phyloP scores from a whole-genome alignment of 2,329 filamentous ascomycete species.

The Coleophoma cylindrospora region DNA sequence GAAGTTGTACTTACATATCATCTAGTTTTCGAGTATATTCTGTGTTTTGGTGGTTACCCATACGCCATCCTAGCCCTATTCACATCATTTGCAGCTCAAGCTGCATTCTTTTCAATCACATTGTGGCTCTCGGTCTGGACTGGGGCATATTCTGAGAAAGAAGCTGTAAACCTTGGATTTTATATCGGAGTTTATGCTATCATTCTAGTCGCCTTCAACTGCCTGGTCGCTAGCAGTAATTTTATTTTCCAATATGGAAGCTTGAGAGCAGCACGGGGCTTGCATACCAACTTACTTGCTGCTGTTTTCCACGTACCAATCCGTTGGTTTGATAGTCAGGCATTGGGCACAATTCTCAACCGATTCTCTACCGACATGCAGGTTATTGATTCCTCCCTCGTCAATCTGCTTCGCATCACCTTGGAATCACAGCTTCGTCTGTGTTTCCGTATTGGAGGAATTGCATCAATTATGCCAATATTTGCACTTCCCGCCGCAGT shows the following conservation, averaged over 20 bases:
- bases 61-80: neutral
- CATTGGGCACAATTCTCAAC: constrained; percentile 1
- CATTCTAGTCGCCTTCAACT: neutral
- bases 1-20: neutral
- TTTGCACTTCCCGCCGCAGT: neutral
- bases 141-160: neutral
- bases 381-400: neutral
- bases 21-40: neutral
- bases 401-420: neutral
- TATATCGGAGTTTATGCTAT: neutral
- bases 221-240: neutral
- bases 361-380: constrained; percentile 2
- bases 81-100: neutral
- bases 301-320: neutral
- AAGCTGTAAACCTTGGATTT: neutral
- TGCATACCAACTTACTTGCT: neutral
- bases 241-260: neutral
- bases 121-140: constrained; percentile 1
- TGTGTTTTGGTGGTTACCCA: neutral
- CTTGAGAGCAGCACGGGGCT: neutral
- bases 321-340: neutral
- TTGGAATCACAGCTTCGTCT: neutral
- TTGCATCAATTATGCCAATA: constrained; percentile 1
- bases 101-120: neutral
- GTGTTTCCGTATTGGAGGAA: neutral